phyloP scores from a whole-genome alignment of 2,329 filamentous ascomycete genomes.

The Samsoniella hepiali region DNA sequence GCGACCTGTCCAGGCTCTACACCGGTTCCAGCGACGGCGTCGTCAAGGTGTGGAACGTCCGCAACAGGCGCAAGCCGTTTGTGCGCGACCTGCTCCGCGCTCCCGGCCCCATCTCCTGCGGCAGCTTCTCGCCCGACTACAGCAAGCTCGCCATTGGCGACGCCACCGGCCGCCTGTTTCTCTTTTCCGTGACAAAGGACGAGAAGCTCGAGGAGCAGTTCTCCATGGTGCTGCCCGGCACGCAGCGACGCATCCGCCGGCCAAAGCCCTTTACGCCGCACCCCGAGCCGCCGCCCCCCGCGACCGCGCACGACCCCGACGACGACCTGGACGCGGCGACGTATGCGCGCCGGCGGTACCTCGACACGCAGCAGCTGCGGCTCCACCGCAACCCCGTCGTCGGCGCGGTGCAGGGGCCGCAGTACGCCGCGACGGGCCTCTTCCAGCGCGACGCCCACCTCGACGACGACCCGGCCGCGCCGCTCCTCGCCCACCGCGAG shows the following conservation, averaged over 20 bases:
- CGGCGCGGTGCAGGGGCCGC: constrained; percentile 54
- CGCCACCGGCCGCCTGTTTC: constrained; percentile 56
- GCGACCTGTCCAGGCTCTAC: constrained; percentile 55
- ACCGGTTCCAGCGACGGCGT: constrained; percentile 62
- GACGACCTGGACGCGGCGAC: constrained; percentile 5
- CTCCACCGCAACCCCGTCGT: constrained; percentile 45
- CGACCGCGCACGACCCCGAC: constrained; percentile 22
- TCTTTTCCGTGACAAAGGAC: constrained; percentile 49
- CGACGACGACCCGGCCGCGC: constrained; percentile 39
- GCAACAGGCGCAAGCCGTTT: constrained; percentile 41
- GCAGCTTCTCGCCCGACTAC: constrained; percentile 55
- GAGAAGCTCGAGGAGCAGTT: constrained; percentile 36
- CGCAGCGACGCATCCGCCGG: constrained; percentile 37
- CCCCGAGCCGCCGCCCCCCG: constrained; percentile 44
- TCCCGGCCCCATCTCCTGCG: constrained; percentile 54
- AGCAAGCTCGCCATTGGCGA: constrained; percentile 58
- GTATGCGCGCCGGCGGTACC: constrained; percentile 29
- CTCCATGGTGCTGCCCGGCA: constrained; percentile 34
- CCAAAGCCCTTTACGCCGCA: constrained; percentile 51
- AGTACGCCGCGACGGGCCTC: constrained; percentile 45
- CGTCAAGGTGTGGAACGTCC: constrained; percentile 62
- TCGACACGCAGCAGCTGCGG: constrained; percentile 41
- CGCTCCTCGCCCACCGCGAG: constrained; percentile 45
- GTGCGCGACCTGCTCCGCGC: constrained; percentile 53
- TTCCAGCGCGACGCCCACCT: constrained; percentile 49